These are phyloP conservation scores for Nakazawaea ishiwadae DNA, from an alignment of 805 yeast species.

Conservation along the genomic window DNA sequence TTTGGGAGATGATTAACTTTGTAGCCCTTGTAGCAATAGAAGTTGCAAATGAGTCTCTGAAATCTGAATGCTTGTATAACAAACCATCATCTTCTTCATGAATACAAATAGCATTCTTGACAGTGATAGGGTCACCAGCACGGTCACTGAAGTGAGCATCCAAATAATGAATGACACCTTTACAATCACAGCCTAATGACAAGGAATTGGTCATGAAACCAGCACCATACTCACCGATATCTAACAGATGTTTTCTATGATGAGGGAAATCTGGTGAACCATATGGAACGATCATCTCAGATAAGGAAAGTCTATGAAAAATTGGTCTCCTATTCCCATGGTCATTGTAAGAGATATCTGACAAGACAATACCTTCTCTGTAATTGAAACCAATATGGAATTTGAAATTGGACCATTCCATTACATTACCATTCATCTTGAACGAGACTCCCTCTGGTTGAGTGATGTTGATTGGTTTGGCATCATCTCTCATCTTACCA, in stretches of 20 bases:
- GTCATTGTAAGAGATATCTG: constrained; percentile 59
- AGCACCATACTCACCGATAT: constrained; percentile 71
- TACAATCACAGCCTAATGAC: constrained; percentile 65
- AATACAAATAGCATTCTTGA: constrained; percentile 63
- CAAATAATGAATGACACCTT: constrained; percentile 65
- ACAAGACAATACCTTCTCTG: constrained; percentile 65
- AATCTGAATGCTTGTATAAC: constrained; percentile 66
- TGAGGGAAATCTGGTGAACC: constrained; percentile 65
- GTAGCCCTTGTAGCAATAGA: constrained; percentile 60
- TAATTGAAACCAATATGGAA: constrained; percentile 69
- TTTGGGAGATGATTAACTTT: constrained; percentile 58
- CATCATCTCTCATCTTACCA: constrained; percentile 51
- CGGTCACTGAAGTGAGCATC: constrained; percentile 57
- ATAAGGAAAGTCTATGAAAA: constrained; percentile 60
- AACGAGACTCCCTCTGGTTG: constrained; percentile 72
- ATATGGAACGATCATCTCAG: constrained; percentile 72
- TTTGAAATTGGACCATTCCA: constrained; percentile 64
- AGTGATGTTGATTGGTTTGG: constrained; percentile 52
- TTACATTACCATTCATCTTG: constrained; percentile 49
- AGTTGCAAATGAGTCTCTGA: constrained; percentile 62
- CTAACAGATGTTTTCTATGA: constrained; percentile 70
- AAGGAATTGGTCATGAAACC: constrained; percentile 67
- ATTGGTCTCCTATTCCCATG: constrained; percentile 57
- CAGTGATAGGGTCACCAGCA: constrained; percentile 51
- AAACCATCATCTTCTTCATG: constrained; percentile 73